Percentiles rank a stretch among this genome's conserved stretches.
Conservation (phyloP, 2,329 filamentous ascomycete species). For the Colletotrichum tropicicola region DNA sequence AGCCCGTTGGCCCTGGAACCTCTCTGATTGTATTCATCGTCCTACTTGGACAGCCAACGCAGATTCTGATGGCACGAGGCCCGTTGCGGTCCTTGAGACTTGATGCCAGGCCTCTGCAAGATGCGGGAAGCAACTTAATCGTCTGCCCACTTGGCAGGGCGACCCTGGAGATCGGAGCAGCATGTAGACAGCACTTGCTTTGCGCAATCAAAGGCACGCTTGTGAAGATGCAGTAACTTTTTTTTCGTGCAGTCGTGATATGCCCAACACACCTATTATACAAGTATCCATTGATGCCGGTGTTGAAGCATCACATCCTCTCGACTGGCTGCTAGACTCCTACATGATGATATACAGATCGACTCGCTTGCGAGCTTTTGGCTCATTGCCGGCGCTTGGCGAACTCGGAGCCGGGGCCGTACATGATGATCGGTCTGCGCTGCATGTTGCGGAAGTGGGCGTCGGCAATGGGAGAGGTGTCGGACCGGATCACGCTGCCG, state of each 20-base stretch:
- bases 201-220: not conserved
- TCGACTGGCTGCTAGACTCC: not conserved
- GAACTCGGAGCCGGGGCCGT: conserved; percentile 44
- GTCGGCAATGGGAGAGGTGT: conserved; percentile 79
- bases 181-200: not conserved
- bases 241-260: conserved; percentile 28
- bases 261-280: conserved; percentile 26
- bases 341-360: conserved; percentile 26
- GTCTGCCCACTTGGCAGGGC: no score
- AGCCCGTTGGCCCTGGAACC: no score
- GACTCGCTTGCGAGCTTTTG: not conserved
- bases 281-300: conserved; percentile 23
- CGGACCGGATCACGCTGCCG: conserved; percentile 93
- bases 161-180: no score
- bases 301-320: conserved; percentile 2
- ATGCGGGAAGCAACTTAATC: no score
- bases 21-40: not conserved
- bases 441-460: conserved; percentile 81
- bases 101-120: no score
- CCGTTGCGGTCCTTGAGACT: no score
- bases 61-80: no score
- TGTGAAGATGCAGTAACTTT: conserved; percentile 16
- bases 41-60: not conserved
- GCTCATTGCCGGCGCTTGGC: conserved; percentile 29
- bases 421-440: conserved; percentile 76